Evolutionary conservation across 768 basidiomycete species (phyloP), one percentile per base, ranked within the genome.

Genomic region (Leccinum imitatum): DNA sequence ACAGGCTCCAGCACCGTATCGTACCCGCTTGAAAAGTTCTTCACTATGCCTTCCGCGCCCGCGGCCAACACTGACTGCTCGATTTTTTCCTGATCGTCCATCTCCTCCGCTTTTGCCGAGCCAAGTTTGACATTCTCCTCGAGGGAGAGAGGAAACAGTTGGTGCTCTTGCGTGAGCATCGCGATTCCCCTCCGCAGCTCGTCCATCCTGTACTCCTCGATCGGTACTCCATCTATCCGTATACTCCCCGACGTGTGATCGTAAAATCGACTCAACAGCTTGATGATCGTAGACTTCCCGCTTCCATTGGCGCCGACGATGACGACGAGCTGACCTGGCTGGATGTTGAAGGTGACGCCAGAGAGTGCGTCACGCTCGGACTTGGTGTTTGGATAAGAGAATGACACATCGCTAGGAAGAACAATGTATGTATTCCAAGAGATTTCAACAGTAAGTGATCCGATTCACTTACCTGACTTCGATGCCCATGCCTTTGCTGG

Each of bases 351-450:
- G 4, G 70, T 69, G 2, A 73, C 66, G 30, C 63, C 21, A 47
- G 60, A 53, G 57, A 75, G 59, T 23, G 72, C 73, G 1, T 60
- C 25, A 14, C 62, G 63, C 33, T 65, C 62, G 17, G 68, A 60
- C 17, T 65, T 62, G 52, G 70, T 72, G 23, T 76, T 79, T 0
- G 84, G 84, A 62, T 87, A 87, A 9, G 73, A 66, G 57, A 87
- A 87, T 0, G 73, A 72, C 0, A 87, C 77, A 53, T 84, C 65
- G n/a, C 86, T 87, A 44, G 41, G n/a, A 41, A 9, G 31, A 31
- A 10, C 1, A 4, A 31, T 31, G 31, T 31, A 31, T 31, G 10
- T 11, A 31, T 31, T 31, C 31, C 31, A 31, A 23, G 31, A 31
- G 10, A 9, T 31, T 31, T 31, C 10, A 10, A 31, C 31, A 11